phyloP scores from a whole-genome alignment of 352 stramenopile species.

The Vaucheria bursata region DNA sequence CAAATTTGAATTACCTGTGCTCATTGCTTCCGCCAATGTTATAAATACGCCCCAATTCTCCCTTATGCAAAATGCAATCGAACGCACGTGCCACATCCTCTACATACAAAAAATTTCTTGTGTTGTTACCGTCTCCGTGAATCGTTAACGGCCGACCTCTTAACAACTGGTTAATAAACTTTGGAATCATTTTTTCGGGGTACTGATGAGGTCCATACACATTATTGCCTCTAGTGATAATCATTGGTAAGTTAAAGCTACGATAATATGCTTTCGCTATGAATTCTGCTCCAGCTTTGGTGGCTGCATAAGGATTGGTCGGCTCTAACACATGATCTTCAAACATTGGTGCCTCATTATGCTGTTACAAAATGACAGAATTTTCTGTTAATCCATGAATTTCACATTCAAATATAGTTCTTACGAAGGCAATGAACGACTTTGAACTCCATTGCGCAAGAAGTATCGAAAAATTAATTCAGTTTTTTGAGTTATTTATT shows the following conservation, averaged over 20 bases:
- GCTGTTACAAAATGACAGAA: too few species aligned
- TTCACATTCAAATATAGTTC: too few species aligned
- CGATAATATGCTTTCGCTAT: constrained; percentile 83
- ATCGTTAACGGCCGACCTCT: constrained; percentile 77
- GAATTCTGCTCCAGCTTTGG: constrained; percentile 95
- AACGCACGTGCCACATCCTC: constrained; percentile 90
- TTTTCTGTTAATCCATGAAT: too few species aligned
- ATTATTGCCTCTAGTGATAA: constrained; percentile 98
- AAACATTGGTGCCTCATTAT: constrained; percentile 77
- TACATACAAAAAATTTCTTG: constrained; percentile 93
- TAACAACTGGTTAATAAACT: constrained; percentile 93
- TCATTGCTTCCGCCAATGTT: constrained; percentile 88
- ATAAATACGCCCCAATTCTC: constrained; percentile 80
- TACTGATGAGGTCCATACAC: constrained; percentile 97
- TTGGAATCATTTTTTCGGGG: constrained; percentile 96
- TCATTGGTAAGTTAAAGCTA: constrained; percentile 51
- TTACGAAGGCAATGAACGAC: too few species aligned
- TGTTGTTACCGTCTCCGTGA: constrained; percentile 87
- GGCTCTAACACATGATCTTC: constrained; percentile 85
- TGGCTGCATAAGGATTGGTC: constrained; percentile 95
- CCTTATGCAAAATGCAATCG: constrained; percentile 87
- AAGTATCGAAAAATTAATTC: too few species aligned
- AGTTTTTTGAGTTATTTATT: too few species aligned
- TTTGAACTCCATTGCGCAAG: too few species aligned
- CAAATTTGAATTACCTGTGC: constrained; percentile 51